Evolutionary conservation across 2,329 filamentous ascomycete species (phyloP), one percentile per base, ranked within the genome.

Genomic region (Exophiala viscosa): DNA sequence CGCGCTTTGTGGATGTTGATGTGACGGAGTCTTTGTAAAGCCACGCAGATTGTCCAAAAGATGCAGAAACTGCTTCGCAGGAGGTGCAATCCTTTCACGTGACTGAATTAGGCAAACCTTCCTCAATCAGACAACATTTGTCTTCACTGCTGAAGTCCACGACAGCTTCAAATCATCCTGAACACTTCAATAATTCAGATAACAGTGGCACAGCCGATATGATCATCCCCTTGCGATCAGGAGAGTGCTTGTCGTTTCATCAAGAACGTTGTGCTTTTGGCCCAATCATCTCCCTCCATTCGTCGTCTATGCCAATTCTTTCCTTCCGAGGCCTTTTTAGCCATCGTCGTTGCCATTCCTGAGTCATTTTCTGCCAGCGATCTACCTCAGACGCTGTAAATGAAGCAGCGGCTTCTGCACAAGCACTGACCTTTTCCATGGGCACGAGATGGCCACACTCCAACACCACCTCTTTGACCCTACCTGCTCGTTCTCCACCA

Each of bases 401-500:
- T 5, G 45, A 39, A 35, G 60, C 54, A 9, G 52, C 48, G 3
- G 43, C 59, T 14, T 52, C 54, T n/a, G 62, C 63, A 20, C 58
- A 61, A 13, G 58, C 50, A 1, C 11, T 48, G n/a, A 61, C 48
- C 32, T 57, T 60, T 49, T 66, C 62, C 51, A 65, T 57, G 2
- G 62, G 60, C 13, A 64, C 43, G 11, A 60, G 39, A 44, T 65
- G 63, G 6, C 55, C 55, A 20, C 50, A 55, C 23, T 61, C 51
- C 5, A 56, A 20, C 15, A 64, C 52, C 4, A 57, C 36, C 34
- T 61, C 64, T 38, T 60, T 41, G 11, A 65, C 65, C 5, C 42
- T 45, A 4, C 58, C 61, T 13, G 79, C 78, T n/a, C 38, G 86
- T 81, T 14, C 88, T 81, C 69, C 70, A 15, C 70, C 71, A 61